Evolutionary conservation across 139 green algal genomes (phyloP).

Genomic region (Choricystis sp.): DNA sequence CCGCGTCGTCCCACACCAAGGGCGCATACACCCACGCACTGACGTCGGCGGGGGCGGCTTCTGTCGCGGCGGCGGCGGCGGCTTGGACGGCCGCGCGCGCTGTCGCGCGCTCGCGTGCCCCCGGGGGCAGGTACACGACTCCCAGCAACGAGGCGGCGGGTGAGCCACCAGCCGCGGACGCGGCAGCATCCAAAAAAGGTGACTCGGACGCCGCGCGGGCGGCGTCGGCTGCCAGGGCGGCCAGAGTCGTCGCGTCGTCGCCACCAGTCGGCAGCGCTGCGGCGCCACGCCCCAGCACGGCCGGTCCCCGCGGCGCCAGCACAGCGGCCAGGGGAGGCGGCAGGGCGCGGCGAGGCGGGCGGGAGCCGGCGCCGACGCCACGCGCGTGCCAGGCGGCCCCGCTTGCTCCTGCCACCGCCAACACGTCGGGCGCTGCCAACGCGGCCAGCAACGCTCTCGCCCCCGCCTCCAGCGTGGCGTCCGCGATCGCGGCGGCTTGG

Average conservation of each 20-base stretch:
- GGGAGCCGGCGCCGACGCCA: too few relatives aligned
- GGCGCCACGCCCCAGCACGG: background rate
- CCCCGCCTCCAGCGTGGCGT: conserved; percentile 62
- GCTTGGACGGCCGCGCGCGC: background rate
- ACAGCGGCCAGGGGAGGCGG: background rate
- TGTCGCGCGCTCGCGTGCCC: too few relatives aligned
- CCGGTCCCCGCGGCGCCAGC: background rate
- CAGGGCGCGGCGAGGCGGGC: background rate
- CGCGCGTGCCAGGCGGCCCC: too few relatives aligned
- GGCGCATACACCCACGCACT: background rate
- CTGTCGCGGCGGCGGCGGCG: too few relatives aligned
- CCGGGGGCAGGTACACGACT: background rate
- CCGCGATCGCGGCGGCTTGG: conserved; percentile 51
- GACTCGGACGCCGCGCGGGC: background rate
- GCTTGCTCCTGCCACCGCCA: background rate
- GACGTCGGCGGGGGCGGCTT: background rate
- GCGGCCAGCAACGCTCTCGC: conserved; percentile 49
- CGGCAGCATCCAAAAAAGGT: background rate
- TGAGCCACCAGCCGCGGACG: background rate
- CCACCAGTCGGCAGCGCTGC: background rate
- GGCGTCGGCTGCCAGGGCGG: background rate
- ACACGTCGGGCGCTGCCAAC: conserved; percentile 7
- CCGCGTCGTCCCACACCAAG: background rate
- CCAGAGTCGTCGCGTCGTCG: background rate
- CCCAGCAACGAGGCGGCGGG: background rate